Percentiles rank a stretch among this genome's conserved stretches.
These are phyloP conservation scores for Agapanthus africanus DNA, from an alignment of 106 monocot species.

Conservation along the genomic window DNA sequence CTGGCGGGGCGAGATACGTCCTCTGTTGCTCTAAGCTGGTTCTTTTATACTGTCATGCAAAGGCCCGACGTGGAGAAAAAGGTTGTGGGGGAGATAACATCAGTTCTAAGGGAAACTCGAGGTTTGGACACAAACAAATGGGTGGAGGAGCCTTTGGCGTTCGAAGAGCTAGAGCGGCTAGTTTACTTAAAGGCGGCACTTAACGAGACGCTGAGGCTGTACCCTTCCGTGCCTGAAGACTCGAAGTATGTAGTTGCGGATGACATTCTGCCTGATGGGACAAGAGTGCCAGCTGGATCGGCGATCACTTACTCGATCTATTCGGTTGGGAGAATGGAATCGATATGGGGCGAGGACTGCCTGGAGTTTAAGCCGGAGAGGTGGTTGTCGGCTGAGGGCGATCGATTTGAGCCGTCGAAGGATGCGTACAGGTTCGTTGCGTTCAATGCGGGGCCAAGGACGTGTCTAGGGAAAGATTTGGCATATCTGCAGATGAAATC, in stretches of 20 bases:
- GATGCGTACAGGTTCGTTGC: constrained; percentile 73
- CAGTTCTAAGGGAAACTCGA: constrained; percentile 45
- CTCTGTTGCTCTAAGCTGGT: constrained; percentile 88
- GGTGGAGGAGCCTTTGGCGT: constrained; percentile 43
- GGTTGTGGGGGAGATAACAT: constrained; percentile 46
- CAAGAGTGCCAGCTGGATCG: constrained; percentile 55
- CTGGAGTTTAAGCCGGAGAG: constrained; percentile 70
- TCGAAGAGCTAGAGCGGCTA: constrained; percentile 65
- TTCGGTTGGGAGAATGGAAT: constrained; percentile 70
- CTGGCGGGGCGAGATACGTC: constrained; percentile 91
- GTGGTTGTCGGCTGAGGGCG: constrained; percentile 43
- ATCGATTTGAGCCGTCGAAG: constrained; percentile 38
- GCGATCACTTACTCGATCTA: constrained; percentile 76
- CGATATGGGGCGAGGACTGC: constrained; percentile 80
- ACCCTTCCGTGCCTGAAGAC: constrained; percentile 81
- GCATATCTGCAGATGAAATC: constrained; percentile 96
- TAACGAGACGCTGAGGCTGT: constrained; percentile 69
- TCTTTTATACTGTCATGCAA: constrained; percentile 66
- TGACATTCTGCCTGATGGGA: constrained; percentile 80
- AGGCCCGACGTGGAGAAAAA: constrained; percentile 43
- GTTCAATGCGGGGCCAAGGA: constrained; percentile 87
- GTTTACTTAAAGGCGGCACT: constrained; percentile 75
- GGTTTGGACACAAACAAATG: constrained; percentile 26
- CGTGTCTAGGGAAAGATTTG: constrained; percentile 77
- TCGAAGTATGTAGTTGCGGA: constrained; percentile 64